Conservation (phyloP, 768 basidiomycete species). For the Rhizopogon vinicolor region DNA sequence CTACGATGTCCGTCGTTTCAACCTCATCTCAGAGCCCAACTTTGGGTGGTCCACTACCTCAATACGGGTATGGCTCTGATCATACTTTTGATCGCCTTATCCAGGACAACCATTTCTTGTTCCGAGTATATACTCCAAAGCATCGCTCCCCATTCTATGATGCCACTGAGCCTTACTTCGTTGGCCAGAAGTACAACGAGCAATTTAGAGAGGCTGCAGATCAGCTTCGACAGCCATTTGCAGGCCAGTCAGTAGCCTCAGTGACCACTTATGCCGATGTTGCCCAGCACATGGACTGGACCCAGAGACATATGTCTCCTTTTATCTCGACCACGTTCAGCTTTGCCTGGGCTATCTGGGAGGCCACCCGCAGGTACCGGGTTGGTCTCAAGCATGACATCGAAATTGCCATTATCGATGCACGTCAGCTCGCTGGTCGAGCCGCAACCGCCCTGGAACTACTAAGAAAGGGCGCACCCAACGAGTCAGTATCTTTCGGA, state of each 20-base stretch:
- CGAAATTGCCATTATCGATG: constrained; percentile 77
- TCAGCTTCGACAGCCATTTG: constrained; percentile 29
- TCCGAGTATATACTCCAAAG: constrained; percentile 77
- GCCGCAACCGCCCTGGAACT: constrained; percentile 66
- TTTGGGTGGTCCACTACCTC: constrained; percentile 42
- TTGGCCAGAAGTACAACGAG: constrained; percentile 62
- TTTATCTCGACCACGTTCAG: constrained; percentile 78
- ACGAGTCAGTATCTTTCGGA: constrained; percentile 43
- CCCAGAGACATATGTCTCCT: constrained; percentile 62
- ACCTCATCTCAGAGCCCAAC: constrained; percentile 16
- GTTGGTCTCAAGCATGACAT: constrained; percentile 69
- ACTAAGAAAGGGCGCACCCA: constrained; percentile 43
- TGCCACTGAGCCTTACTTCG: constrained; percentile 57
- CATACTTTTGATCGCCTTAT: constrained; percentile 58
- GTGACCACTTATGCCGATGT: constrained; percentile 55
- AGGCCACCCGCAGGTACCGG: constrained; percentile 72
- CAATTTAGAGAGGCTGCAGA: constrained; percentile 31
- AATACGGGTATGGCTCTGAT: constrained; percentile 68
- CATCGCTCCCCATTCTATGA: constrained; percentile 49
- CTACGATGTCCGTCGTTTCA: constrained; percentile 21
- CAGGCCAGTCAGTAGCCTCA: constrained; percentile 24
- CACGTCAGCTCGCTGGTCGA: constrained; percentile 48
- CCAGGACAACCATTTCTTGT: constrained; percentile 67
- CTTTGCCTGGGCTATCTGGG: constrained; percentile 81
- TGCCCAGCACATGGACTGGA: constrained; percentile 72